Base-by-base conservation (phyloP, 1,284 basidiomycete genomes). In the Irpex lacteus region DNA sequence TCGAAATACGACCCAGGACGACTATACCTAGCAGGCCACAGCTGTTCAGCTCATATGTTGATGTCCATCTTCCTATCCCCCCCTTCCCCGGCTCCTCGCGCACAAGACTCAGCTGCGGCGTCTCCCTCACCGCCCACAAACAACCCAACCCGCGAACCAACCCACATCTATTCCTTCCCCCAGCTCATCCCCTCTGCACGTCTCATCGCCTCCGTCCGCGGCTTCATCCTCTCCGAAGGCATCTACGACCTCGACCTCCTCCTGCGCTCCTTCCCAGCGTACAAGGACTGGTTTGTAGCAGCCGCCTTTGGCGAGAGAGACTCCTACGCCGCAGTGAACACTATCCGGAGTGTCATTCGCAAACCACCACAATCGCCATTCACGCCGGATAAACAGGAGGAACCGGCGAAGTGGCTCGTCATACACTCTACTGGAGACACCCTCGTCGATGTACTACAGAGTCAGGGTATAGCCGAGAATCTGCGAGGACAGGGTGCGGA, bases 21-120 rank as follows among this genome's bases (percentile, higher is more conserved):
- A 36, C 70, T 93, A 60, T 83, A 85, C 74, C 78, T 92, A 54
- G 77, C 92, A 50, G 91, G 90, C 15, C 91, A 94, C 74, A 91
- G 89, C 75, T 92, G 90, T 74, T 81, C 86, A 66, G 89, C 92
- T 3, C 92, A 94, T 74, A 93, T 94, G 80, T 76, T 93, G n/a
- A 74, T 84, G 40, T 85, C 86, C 60, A 83, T 93, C 38, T 82
- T 91, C 71, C 79, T 93, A 65, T 79, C 84, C 70, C 83, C 87
- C 8, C 76, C 80, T 32, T 76, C 80, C 11, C 40, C n/a, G 40
- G 11, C 15, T 47, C n/a, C 40, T 11, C 32, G 32, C 3, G 3
- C 32, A 34, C 32, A 34, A 34, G 32, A 11, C 38, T 40, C 38
- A 40, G 1, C 38, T 40, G 7, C 15, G 38, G 15, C 38, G 2